Base-by-base conservation (phyloP, 768 basidiomycete genomes). In the Rhizopogon vinicolor region DNA sequence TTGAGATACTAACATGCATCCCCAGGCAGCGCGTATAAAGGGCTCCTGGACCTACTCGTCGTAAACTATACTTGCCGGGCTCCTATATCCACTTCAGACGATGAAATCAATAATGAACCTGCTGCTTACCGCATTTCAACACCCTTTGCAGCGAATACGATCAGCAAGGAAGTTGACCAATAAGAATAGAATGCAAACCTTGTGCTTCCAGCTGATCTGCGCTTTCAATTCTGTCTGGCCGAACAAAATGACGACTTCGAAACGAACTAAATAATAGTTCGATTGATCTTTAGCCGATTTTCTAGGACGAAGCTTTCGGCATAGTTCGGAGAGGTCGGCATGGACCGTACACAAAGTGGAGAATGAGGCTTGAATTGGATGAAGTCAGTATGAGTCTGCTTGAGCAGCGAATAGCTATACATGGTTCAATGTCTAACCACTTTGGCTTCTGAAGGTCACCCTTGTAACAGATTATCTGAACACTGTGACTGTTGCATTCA, bases 141-240 rank as follows among this genome's bases (percentile, higher is more conserved):
- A 35, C 67, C 73, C 73, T 73, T 48, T 28, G 25, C 48, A 37
- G 37, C 35, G 19, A 16, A 12, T 16, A 37, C 19, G n/a, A 49
- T 49, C 45, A 41, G 35, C 29, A 7, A 35, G 14, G 19, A 13
- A 16, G 39, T 43, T 7, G 7, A n/a, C 25, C 35, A 9, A 22
- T 6, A 8, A 13, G 41, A 51, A 42, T 8, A 37, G 55, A 5
- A 7, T 7, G 31, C 57, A 18, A 44, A 76, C 74, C 60, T 66
- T 65, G 35, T 76, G 71, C 25, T 59, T 56, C 76, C 76, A 78
- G 4, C 66, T 61, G 33, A 75, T 65, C 33, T 74, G 71, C 0
- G 74, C 76, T 57, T 74, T 74, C 41, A 76, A 59, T 49, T 78
- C 76, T 0, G 75, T 73, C 22, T 66, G 44, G 0, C 76, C 76